Percentiles rank a stretch among this genome's conserved stretches.
Conservation (phyloP, 2,329 filamentous ascomycete genomes). For the Boeremia exigua region DNA sequence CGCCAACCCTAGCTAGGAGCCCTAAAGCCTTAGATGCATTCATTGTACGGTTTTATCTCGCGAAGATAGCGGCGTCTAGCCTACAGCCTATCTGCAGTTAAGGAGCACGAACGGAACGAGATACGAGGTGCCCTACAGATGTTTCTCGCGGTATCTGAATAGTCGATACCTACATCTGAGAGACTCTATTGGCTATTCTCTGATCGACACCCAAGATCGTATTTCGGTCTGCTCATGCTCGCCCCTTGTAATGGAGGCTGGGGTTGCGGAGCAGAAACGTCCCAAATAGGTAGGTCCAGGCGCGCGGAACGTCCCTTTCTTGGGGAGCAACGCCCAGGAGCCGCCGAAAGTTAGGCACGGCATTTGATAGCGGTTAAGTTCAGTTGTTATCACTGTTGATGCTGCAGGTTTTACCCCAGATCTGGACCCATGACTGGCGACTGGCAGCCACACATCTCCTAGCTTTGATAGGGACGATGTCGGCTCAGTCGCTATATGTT, state of each 20-base stretch:
- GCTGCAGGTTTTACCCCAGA: constrained; percentile 4
- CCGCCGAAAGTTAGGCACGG: neutral
- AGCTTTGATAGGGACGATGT: constrained; percentile 2
- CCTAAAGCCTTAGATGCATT: too few relatives aligned
- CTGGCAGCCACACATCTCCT: constrained; percentile 1
- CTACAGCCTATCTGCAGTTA: neutral
- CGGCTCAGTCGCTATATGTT: constrained; percentile 4
- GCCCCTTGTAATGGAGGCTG: too few relatives aligned
- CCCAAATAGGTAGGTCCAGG: constrained; percentile 6
- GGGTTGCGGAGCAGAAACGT: neutral
- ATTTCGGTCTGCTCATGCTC: too few relatives aligned
- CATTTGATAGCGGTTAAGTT: constrained; percentile 1
- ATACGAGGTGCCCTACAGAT: too few relatives aligned
- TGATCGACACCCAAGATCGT: too few relatives aligned
- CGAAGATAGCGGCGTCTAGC: neutral
- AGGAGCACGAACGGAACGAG: neutral
- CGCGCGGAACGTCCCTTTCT: constrained; percentile 3
- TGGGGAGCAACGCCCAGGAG: neutral
- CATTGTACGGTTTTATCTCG: too few relatives aligned
- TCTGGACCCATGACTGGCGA: constrained; percentile 3
- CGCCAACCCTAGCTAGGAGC: too few relatives aligned
- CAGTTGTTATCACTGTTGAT: constrained; percentile 3
- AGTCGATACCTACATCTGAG: too few relatives aligned
- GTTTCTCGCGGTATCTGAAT: too few relatives aligned
- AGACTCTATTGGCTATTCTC: too few relatives aligned